Conservation (phyloP, 2,329 filamentous ascomycete genomes). For the Scedosporium minutisporum region DNA sequence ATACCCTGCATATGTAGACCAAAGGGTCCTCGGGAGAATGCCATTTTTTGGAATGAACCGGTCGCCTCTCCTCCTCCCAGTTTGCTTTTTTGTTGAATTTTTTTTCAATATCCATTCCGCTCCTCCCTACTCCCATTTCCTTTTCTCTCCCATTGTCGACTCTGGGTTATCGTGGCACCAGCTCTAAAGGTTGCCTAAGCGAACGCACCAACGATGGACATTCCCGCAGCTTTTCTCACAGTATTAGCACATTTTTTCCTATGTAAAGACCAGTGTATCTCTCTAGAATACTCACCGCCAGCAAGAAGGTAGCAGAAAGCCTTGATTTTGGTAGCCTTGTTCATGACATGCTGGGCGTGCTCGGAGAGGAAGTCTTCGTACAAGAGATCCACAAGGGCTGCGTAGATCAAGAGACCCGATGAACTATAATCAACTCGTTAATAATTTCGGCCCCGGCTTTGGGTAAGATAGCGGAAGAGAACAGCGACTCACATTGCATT, state of each 20-base stretch:
- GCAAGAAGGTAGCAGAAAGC: constrained; percentile 42
- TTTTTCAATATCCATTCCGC: not conserved
- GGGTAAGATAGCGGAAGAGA: not conserved
- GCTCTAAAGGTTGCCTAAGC: constrained; percentile 19
- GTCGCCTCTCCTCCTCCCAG: not conserved
- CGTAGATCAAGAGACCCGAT: constrained; percentile 51
- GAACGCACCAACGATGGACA: constrained; percentile 38
- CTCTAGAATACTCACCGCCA: constrained; percentile 31
- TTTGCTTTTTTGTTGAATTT: not conserved
- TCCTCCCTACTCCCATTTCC: not conserved
- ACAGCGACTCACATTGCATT: constrained; percentile 46
- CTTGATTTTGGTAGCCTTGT: constrained; percentile 39
- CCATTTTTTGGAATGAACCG: not conserved
- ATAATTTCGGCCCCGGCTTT: constrained; percentile 8
- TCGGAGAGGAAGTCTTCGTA: constrained; percentile 57
- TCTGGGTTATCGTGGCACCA: not conserved
- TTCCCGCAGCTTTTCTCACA: constrained; percentile 25
- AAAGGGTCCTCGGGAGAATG: no score
- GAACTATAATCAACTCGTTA: constrained; percentile 28
- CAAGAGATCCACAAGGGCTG: constrained; percentile 52
- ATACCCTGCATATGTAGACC: no score
- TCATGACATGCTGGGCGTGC: constrained; percentile 39
- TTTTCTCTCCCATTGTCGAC: not conserved
- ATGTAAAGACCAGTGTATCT: not conserved
- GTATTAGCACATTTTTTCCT: not conserved